These are phyloP conservation scores for Xylaria acuta DNA, from an alignment of 495 filamentous ascomycete genomes.

Conservation along the genomic window DNA sequence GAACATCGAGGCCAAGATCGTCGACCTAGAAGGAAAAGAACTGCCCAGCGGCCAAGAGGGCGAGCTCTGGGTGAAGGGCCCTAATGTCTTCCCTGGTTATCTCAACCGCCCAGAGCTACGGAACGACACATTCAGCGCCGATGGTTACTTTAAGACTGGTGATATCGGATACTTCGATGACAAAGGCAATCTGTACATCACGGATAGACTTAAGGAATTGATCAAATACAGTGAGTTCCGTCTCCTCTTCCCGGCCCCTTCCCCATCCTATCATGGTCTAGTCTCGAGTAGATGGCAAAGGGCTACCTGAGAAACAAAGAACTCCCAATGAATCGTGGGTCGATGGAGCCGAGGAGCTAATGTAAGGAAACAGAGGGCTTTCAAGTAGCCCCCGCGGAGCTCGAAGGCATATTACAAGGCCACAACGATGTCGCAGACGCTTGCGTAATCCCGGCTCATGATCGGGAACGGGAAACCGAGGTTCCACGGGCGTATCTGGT, in stretches of 20 bases:
- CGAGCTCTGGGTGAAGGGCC: conserved; percentile 80
- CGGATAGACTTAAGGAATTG: conserved; percentile 87
- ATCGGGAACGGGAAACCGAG: conserved; percentile 73
- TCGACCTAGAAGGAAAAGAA: conserved; percentile 66
- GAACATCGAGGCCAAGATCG: conserved; percentile 84
- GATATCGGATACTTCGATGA: conserved; percentile 69
- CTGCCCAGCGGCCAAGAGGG: conserved; percentile 57
- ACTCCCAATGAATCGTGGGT: not conserved
- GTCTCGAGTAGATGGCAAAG: not conserved
- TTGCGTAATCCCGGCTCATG: conserved; percentile 83
- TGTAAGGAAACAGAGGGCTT: conserved; percentile 64
- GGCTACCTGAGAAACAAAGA: not conserved
- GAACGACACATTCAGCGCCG: conserved; percentile 65
- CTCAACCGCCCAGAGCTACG: conserved; percentile 73
- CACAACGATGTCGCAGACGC: conserved; percentile 81
- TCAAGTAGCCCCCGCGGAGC: conserved; percentile 86
- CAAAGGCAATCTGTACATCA: conserved; percentile 64
- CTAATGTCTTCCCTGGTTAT: conserved; percentile 80
- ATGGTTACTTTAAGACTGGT: conserved; percentile 86
- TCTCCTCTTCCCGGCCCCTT: not conserved
- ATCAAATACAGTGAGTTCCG: conserved; percentile 75
- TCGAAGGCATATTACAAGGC: conserved; percentile 77
- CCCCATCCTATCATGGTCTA: not conserved
- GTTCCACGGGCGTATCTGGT: conserved; percentile 86
- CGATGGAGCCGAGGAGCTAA: not conserved